Percentiles rank a stretch among this genome's conserved stretches.
Conservation (phyloP, 345 rosid genomes). For the Gossypium rotundifolium region DNA sequence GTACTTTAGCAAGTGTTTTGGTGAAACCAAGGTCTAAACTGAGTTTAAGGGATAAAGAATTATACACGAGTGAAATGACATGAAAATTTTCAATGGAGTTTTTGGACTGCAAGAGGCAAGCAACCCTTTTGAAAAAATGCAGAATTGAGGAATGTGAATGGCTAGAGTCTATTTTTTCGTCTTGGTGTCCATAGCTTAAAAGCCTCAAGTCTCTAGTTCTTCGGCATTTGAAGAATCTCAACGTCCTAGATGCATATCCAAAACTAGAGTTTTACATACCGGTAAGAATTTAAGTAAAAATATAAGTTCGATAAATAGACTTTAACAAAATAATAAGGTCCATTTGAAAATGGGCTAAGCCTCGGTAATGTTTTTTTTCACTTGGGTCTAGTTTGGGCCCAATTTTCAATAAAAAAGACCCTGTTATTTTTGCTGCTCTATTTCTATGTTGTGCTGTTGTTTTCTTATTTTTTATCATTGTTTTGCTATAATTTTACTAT, state of each 20-base stretch:
- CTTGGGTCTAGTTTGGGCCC: rapidly evolving
- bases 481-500: too few relatives aligned
- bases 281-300: rapidly evolving
- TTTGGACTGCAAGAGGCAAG: neutral
- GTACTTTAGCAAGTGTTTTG: too few relatives aligned
- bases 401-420: too few relatives aligned
- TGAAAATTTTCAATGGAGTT: neutral
- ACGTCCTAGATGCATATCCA: too few relatives aligned
- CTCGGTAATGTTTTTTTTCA: rapidly evolving
- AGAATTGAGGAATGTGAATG: neutral
- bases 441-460: too few relatives aligned
- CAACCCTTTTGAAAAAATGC: neutral
- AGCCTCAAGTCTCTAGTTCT: neutral
- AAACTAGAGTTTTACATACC: too few relatives aligned
- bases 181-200: neutral
- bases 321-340: too few relatives aligned
- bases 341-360: rapidly evolving
- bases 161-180: neutral
- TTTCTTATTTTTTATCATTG: rapidly evolving
- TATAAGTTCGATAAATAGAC: rapidly evolving
- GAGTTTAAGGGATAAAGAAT: too few relatives aligned
- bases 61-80: neutral
- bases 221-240: too few relatives aligned
- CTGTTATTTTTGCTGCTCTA: too few relatives aligned
- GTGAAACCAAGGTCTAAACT: too few relatives aligned